phyloP scores from a whole-genome alignment of 441 rosid species.

The Adansonia madagascariensis region DNA sequence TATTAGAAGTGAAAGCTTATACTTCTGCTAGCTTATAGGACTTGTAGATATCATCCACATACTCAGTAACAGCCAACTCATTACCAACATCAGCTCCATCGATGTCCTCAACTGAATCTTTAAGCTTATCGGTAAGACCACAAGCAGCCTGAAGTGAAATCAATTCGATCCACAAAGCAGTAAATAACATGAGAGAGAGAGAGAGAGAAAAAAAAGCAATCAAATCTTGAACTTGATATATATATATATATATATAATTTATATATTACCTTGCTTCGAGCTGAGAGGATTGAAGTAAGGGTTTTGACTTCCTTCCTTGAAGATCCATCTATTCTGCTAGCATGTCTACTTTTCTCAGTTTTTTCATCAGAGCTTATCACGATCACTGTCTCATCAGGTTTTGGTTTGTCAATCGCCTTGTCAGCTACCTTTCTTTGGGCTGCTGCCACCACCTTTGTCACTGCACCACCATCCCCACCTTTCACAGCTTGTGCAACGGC shows the following conservation, averaged over 20 bases:
- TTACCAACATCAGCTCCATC: slow-evolving; percentile 52
- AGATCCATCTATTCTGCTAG: slow-evolving; percentile 33
- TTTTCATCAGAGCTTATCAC: slow-evolving; percentile 41
- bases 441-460: slow-evolving; percentile 17
- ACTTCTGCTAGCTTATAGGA: slow-evolving; percentile 60
- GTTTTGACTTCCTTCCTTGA: slow-evolving; percentile 39
- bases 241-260: not conserved
- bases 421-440: slow-evolving; percentile 28
- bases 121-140: slow-evolving; percentile 37
- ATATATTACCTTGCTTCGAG: slow-evolving; percentile 52
- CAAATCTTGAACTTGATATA: not conserved
- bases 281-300: slow-evolving; percentile 47
- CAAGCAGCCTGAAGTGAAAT: slow-evolving; percentile 41
- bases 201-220: no score
- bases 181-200: not conserved
- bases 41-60: slow-evolving; percentile 61
- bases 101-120: slow-evolving; percentile 41
- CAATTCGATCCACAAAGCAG: slow-evolving; percentile 12
- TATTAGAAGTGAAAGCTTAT: not conserved
- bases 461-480: slow-evolving; percentile 15
- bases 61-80: slow-evolving; percentile 61
- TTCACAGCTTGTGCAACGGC: slow-evolving; percentile 20
- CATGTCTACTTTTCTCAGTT: slow-evolving; percentile 35
- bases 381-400: slow-evolving; percentile 30
- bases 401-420: slow-evolving; percentile 34